Conservation (phyloP, 2,329 filamentous ascomycete genomes). For the Plectosphaerella plurivora region DNA sequence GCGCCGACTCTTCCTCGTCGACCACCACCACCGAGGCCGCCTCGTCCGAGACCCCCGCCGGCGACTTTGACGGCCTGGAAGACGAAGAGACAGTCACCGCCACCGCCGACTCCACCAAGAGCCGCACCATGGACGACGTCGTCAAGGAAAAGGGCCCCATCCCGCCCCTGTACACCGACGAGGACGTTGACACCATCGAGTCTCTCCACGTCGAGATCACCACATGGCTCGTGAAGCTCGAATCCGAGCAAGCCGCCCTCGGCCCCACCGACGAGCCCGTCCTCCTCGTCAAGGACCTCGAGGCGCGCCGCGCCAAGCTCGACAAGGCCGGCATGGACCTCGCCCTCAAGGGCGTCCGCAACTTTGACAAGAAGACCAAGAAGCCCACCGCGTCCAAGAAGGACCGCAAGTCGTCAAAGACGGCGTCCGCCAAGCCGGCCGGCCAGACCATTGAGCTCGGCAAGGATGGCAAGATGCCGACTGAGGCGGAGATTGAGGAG, state of each 20-base stretch:
- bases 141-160: conserved; percentile 44
- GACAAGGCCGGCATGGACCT: conserved; percentile 67
- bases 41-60: conserved; percentile 42
- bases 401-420: conserved; percentile 31
- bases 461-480: conserved; percentile 22
- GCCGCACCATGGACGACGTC: conserved; percentile 38
- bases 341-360: conserved; percentile 62
- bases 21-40: conserved; percentile 38
- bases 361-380: conserved; percentile 43
- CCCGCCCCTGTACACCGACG: conserved; percentile 65
- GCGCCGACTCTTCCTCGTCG: conserved; percentile 13
- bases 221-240: conserved; percentile 71
- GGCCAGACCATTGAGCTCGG: conserved; percentile 34
- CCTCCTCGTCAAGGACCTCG: conserved; percentile 67
- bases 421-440: conserved; percentile 29
- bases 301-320: conserved; percentile 64
- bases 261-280: conserved; percentile 68
- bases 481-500: conserved; percentile 46
- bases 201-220: conserved; percentile 57
- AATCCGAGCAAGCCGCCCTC: conserved; percentile 67
- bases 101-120: conserved; percentile 26
- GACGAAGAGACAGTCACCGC: conserved; percentile 51
- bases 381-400: conserved; percentile 40
- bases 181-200: conserved; percentile 66
- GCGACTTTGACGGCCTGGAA: conserved; percentile 71